Percentiles rank a stretch among this genome's conserved stretches.
phyloP scores from a whole-genome alignment of 2,329 filamentous ascomycete genomes.

The Fusarium denticulatum region DNA sequence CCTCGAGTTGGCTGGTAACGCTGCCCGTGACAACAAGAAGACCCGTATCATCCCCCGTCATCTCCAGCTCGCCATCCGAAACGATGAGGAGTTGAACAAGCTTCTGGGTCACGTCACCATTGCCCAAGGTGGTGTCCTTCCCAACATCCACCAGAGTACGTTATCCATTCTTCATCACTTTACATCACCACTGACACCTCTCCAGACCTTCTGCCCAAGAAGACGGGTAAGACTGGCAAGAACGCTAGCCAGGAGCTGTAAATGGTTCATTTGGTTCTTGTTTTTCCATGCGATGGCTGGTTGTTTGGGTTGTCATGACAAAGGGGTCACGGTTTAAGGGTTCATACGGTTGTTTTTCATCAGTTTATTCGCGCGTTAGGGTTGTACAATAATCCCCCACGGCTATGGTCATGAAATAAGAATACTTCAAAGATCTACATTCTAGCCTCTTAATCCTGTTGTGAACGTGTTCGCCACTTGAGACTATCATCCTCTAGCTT shows the following conservation, averaged over 20 bases:
- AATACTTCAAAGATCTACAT: conserved; percentile 58
- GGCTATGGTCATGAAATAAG: conserved; percentile 74
- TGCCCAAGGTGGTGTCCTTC: conserved; percentile 94
- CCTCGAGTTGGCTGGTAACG: conserved; percentile 97
- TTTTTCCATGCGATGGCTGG: conserved; percentile 67
- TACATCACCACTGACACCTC: conserved; percentile 50
- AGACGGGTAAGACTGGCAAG: conserved; percentile 96
- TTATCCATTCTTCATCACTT: conserved; percentile 36
- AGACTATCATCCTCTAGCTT: too few relatives aligned
- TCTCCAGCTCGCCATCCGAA: conserved; percentile 98
- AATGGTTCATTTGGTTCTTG: conserved; percentile 59
- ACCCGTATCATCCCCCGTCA: conserved; percentile 99
- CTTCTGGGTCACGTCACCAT: conserved; percentile 95
- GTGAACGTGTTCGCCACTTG: background rate
- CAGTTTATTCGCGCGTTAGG: conserved; percentile 62
- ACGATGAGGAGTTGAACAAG: conserved; percentile 99
- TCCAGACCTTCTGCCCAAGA: conserved; percentile 96
- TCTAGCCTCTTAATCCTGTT: background rate
- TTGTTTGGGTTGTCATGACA: conserved; percentile 83
- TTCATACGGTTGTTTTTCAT: conserved; percentile 69
- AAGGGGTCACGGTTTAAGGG: conserved; percentile 81
- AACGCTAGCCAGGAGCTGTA: conserved; percentile 94
- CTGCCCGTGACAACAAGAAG: conserved; percentile 99
- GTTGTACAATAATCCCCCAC: conserved; percentile 79
- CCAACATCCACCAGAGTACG: conserved; percentile 97